Evolutionary conservation across 768 basidiomycete species (phyloP), one percentile per base, ranked within the genome.

Genomic region (Tricholoma furcatifolium): DNA sequence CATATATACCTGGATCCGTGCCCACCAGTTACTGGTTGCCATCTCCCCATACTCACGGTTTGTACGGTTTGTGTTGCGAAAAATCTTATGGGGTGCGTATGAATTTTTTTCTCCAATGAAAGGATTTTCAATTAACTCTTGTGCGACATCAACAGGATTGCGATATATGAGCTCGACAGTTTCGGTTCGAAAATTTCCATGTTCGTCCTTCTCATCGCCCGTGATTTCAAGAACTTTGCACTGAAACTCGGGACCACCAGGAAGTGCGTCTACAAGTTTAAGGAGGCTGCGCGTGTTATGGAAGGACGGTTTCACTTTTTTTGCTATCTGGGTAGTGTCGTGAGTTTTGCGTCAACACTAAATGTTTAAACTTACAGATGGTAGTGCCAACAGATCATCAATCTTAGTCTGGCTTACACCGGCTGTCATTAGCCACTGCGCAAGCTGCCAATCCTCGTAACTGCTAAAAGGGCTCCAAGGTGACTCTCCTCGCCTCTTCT

Each of bases 221-320:
- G 38, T 51, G n/a, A 50, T 40, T 11, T 49, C 15, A 18, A 57
- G 4, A 15, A 47, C 55, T 17, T 63, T 57, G 43, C 69, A 70
- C 4, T 9, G 53, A 62, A 61, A 69, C 21, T 55, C 44, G n/a
- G 64, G 56, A 18, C 64, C 61, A 10, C 20, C 47, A 18, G 44
- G 52, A 21, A 53, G 38, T n/a, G 24, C 14, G 24, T 53, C 52
- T n/a, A 53, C 43, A 3, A 6, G 36, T 17, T 53, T 6, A 11
- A 47, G 45, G 1, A 53, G 35, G 31, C 44, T 47, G 4, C 44
- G 35, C 7, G 46, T 6, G 49, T 58, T 27, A 57, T 58, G 20
- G 45, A 18, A 35, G 40, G 40, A n/a, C 5, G 43, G 54, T 2
- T 50, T 47, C 2, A 40, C 38, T 30, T 17, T 20, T 1, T 46